These are phyloP conservation scores for Trapa incisa DNA, from an alignment of 345 rosid genomes.

Conservation along the genomic window DNA sequence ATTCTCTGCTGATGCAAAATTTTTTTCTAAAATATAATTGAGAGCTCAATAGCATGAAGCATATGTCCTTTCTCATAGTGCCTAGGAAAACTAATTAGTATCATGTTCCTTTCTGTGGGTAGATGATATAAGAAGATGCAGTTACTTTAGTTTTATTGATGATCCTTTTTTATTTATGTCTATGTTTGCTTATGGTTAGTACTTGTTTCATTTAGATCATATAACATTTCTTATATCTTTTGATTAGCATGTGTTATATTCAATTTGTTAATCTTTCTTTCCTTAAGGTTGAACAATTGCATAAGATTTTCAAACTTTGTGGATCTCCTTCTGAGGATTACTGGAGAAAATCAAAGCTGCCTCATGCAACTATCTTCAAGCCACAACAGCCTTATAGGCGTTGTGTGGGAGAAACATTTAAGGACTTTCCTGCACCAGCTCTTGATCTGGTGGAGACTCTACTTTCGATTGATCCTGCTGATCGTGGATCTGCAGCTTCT, in stretches of 20 bases:
- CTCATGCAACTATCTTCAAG: conserved; percentile 95
- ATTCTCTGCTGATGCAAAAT: neutral
- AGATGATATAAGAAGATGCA: too few species aligned
- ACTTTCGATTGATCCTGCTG: conserved; percentile 79
- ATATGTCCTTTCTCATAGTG: too few species aligned
- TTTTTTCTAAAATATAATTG: too few species aligned
- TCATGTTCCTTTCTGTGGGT: too few species aligned
- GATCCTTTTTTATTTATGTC: too few species aligned
- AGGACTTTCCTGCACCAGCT: conserved; percentile 81
- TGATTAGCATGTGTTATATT: neutral
- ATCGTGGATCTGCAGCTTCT: conserved; percentile 77
- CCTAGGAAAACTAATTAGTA: too few species aligned
- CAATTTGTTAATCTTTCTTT: conserved; percentile 6
- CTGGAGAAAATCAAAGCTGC: conserved; percentile 90
- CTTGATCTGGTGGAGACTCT: conserved; percentile 76
- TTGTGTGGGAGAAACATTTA: conserved; percentile 81
- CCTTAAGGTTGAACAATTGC: conserved; percentile 88
- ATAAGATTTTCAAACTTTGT: conserved; percentile 95
- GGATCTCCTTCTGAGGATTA: conserved; percentile 95
- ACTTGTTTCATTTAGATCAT: too few species aligned
- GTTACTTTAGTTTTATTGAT: too few species aligned
- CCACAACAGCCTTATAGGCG: conserved; percentile 94
- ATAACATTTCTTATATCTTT: too few species aligned
- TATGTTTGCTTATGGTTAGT: too few species aligned
- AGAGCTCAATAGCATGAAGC: too few species aligned